These are phyloP conservation scores for Moesziomyces parantarcticus DNA, from an alignment of 1,284 basidiomycete species.

Conservation along the genomic window DNA sequence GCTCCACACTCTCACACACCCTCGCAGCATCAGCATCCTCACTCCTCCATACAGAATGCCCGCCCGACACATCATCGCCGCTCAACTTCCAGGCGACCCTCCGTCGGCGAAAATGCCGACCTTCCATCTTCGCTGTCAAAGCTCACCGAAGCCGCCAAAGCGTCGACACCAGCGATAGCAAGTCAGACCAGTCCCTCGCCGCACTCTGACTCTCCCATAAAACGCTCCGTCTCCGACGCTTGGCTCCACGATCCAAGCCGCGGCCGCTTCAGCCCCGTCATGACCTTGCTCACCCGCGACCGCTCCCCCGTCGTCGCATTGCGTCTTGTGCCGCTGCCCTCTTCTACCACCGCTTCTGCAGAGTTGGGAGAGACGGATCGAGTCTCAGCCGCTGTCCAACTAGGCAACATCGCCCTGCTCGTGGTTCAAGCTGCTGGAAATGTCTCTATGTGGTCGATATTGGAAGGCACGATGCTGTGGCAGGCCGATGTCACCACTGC, in stretches of 20 bases:
- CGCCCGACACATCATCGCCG: slow-evolving; percentile 19
- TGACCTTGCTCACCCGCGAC: slow-evolving; percentile 30
- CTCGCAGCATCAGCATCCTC: slow-evolving; percentile 8
- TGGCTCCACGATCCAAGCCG: slow-evolving; percentile 33
- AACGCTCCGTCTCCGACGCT: slow-evolving; percentile 14
- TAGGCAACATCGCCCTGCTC: slow-evolving; percentile 18
- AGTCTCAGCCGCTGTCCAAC: not conserved
- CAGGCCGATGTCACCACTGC: slow-evolving; percentile 30
- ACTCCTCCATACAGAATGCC: slow-evolving; percentile 2
- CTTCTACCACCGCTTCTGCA: not conserved
- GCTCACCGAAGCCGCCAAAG: not conserved
- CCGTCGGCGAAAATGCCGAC: not conserved
- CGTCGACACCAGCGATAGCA: not conserved
- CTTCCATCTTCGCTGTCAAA: not conserved
- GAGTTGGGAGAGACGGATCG: not conserved
- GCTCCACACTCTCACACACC: slow-evolving; percentile 15
- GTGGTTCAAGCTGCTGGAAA: slow-evolving; percentile 44
- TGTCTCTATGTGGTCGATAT: slow-evolving; percentile 39
- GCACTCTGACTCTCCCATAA: not conserved
- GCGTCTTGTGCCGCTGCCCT: slow-evolving; percentile 17
- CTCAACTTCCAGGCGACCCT: not conserved
- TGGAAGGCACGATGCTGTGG: slow-evolving; percentile 33
- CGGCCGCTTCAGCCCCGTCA: slow-evolving; percentile 23
- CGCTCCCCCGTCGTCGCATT: slow-evolving; percentile 39
- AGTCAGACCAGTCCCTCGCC: not conserved